A percentile compares a stretch with the other conserved stretches of the same genome.
Evolutionary conservation across 2,329 filamentous ascomycete genomes (phyloP).

Genomic region (Diplodia scrobiculata): DNA sequence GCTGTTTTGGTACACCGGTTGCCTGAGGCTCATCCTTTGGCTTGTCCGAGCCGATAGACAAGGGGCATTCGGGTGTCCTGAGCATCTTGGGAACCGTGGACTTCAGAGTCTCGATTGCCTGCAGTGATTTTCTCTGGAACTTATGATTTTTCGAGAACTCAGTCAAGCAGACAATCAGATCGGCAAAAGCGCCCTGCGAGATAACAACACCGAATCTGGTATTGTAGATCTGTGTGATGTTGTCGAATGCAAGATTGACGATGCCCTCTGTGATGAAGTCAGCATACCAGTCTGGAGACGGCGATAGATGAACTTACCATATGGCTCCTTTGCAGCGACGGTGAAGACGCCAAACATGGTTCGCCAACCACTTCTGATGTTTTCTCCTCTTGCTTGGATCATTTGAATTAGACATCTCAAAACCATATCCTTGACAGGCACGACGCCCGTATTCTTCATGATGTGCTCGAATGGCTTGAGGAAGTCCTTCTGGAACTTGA

Average conservation of each 20-base stretch:
- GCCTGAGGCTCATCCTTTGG: slow-evolving; percentile 53
- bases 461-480: slow-evolving; percentile 98
- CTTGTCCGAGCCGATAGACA: slow-evolving; percentile 67
- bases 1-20: slow-evolving; percentile 61
- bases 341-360: slow-evolving; percentile 99
- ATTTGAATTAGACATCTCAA: slow-evolving; percentile 96
- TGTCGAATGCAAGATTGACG: slow-evolving; percentile 94
- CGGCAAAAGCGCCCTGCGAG: slow-evolving; percentile 92
- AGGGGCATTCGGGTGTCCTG: slow-evolving; percentile 88
- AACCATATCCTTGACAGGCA: slow-evolving; percentile 96
- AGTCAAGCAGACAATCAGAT: slow-evolving; percentile 92
- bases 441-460: slow-evolving; percentile 85
- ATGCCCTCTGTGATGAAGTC: slow-evolving; percentile 69
- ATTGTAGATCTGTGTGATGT: slow-evolving; percentile 93
- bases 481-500: slow-evolving; percentile 99
- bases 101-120: slow-evolving; percentile 93
- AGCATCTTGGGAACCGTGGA: slow-evolving; percentile 94
- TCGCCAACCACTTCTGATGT: slow-evolving; percentile 96
- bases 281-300: slow-evolving; percentile 31
- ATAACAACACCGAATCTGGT: slow-evolving; percentile 95
- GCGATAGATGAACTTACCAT: slow-evolving; percentile 54
- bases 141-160: slow-evolving; percentile 98
- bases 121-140: slow-evolving; percentile 97
- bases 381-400: slow-evolving; percentile 95
- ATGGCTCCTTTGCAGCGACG: slow-evolving; percentile 86